Conservation (phyloP, 805 yeast genomes). For the Zygosaccharomyces rouxii region DNA sequence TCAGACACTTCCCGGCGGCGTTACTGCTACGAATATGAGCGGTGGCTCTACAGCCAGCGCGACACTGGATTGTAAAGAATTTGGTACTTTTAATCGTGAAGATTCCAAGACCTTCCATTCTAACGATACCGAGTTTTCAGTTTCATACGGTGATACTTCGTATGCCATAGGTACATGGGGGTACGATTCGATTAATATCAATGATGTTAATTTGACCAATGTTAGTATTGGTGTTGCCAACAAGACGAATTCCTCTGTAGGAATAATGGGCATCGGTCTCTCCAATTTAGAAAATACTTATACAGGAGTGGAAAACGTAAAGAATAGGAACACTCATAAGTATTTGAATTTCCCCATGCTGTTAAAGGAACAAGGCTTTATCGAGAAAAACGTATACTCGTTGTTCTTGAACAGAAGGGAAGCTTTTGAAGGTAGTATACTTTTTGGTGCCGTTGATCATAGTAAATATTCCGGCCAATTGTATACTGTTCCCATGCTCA, state of each 20-base stretch:
- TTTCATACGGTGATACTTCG: constrained; percentile 49
- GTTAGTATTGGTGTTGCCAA: constrained; percentile 35
- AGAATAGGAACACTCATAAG: constrained; percentile 9
- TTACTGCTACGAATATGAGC: constrained; percentile 3
- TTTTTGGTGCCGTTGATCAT: constrained; percentile 42
- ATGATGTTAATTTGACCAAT: constrained; percentile 32
- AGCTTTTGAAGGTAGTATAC: constrained; percentile 42
- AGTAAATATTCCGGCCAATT: constrained; percentile 38
- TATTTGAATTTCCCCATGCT: constrained; percentile 19
- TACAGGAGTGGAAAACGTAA: constrained; percentile 29
- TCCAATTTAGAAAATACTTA: constrained; percentile 59
- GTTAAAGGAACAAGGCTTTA: constrained; percentile 33
- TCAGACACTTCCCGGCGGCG: not conserved
- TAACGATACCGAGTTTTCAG: constrained; percentile 38
- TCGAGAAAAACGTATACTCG: constrained; percentile 38
- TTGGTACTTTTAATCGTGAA: constrained; percentile 38
- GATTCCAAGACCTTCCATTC: constrained; percentile 35
- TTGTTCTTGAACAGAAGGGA: constrained; percentile 48
- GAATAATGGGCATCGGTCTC: constrained; percentile 50
- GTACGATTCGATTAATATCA: constrained; percentile 20
- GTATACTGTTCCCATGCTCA: constrained; percentile 28
- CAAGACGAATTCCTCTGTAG: constrained; percentile 36
- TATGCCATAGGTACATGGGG: constrained; percentile 55
- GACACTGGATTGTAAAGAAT: constrained; percentile 34
- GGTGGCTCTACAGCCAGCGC: constrained; percentile 1